A percentile compares a stretch with the other conserved stretches of the same genome.
Conservation (phyloP, 2,329 filamentous ascomycete species). For the Alternaria dauci region DNA sequence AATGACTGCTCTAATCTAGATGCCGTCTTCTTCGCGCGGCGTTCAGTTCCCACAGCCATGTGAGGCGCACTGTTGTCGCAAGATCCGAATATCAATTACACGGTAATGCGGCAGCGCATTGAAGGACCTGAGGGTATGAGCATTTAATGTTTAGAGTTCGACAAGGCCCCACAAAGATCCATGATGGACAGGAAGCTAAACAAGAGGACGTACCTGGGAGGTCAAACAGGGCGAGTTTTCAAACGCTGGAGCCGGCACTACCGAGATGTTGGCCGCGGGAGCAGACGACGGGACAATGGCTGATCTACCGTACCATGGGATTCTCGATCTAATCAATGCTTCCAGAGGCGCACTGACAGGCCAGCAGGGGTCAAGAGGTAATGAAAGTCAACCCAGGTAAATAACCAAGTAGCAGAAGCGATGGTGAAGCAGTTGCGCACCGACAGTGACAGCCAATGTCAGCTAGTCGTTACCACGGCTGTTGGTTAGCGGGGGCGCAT, state of each 20-base stretch:
- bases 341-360: constrained; percentile 39
- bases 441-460: constrained; percentile 35
- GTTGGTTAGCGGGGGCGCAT: constrained; percentile 32
- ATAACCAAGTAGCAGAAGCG: constrained; percentile 23
- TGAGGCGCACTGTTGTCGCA: constrained; percentile 42
- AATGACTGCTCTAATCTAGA: constrained; percentile 45
- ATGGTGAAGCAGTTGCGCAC: constrained; percentile 39
- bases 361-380: constrained; percentile 39
- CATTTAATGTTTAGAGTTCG: constrained; percentile 38
- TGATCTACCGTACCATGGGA: constrained; percentile 47
- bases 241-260: constrained; percentile 51
- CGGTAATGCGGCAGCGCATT: constrained; percentile 40
- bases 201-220: constrained; percentile 39
- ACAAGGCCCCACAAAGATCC: constrained; percentile 27
- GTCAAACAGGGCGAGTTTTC: constrained; percentile 40
- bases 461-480: constrained; percentile 35
- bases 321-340: constrained; percentile 39
- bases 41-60: constrained; percentile 52
- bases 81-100: constrained; percentile 34
- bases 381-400: constrained; percentile 31
- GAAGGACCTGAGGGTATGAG: constrained; percentile 40
- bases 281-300: constrained; percentile 43
- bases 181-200: constrained; percentile 29
- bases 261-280: constrained; percentile 39
- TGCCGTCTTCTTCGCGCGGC: constrained; percentile 47